Percentiles rank a stretch among this genome's conserved stretches.
phyloP scores from a whole-genome alignment of 2,329 filamentous ascomycete species.

The Hypocrella siamensis region DNA sequence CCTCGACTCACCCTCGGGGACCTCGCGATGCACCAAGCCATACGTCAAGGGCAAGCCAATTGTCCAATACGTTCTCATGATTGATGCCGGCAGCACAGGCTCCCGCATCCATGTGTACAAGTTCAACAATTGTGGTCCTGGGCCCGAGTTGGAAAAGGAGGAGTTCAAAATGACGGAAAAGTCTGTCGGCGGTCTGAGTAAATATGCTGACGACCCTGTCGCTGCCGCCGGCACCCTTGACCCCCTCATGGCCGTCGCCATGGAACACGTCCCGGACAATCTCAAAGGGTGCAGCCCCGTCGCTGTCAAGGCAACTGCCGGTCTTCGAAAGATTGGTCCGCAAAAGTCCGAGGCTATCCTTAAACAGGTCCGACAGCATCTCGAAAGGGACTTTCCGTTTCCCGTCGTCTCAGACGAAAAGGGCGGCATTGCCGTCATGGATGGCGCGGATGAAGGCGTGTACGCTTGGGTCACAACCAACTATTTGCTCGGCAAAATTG shows the following conservation, averaged over 20 bases:
- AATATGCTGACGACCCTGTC: constrained; percentile 73
- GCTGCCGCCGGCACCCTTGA: constrained; percentile 85
- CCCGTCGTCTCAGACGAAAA: constrained; percentile 76
- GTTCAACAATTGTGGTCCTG: constrained; percentile 95
- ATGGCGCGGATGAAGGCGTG: constrained; percentile 90
- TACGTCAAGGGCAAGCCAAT: constrained; percentile 80
- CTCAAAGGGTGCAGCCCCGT: constrained; percentile 86
- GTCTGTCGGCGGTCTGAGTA: constrained; percentile 69
- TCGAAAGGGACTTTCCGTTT: constrained; percentile 88
- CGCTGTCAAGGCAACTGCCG: constrained; percentile 96
- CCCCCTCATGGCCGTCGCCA: constrained; percentile 68
- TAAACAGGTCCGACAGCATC: constrained; percentile 62
- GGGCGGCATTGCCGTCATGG: constrained; percentile 90
- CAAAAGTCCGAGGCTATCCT: constrained; percentile 75
- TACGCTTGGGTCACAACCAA: constrained; percentile 99
- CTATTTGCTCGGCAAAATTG: constrained; percentile 96
- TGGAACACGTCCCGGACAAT: constrained; percentile 71
- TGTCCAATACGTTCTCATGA: constrained; percentile 96
- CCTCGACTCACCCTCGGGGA: constrained; percentile 46
- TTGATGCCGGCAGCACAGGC: constrained; percentile 93
- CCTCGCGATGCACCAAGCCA: constrained; percentile 66
- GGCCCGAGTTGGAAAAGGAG: constrained; percentile 88
- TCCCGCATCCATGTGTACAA: constrained; percentile 97
- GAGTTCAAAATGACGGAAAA: constrained; percentile 89
- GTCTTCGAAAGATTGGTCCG: constrained; percentile 69